Evolutionary conservation across 495 filamentous ascomycete species (phyloP).

Genomic region (Penicillium herquei): DNA sequence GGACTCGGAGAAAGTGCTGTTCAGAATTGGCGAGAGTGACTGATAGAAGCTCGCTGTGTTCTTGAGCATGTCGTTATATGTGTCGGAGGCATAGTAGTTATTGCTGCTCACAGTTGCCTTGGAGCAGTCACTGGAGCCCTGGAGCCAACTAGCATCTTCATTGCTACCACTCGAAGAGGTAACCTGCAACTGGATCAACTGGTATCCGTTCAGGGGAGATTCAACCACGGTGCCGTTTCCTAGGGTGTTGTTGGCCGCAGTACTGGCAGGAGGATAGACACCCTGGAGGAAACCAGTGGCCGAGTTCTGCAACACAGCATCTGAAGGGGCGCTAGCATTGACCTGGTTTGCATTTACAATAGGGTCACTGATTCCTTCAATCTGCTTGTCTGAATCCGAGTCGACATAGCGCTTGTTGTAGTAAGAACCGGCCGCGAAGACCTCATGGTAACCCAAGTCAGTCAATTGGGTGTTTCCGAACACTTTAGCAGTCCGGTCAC

Average conservation of each 20-base stretch:
- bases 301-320: conserved; percentile 62
- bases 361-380: conserved; percentile 56
- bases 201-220: conserved; percentile 59
- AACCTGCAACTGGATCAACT: conserved; percentile 54
- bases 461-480: conserved; percentile 54
- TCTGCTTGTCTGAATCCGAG: conserved; percentile 46
- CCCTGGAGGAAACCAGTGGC: conserved; percentile 59
- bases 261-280: conserved; percentile 56
- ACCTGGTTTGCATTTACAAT: conserved; percentile 59
- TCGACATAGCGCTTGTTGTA: conserved; percentile 62
- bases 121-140: conserved; percentile 56
- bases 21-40: conserved; percentile 59
- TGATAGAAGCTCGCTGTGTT: conserved; percentile 65
- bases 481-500: conserved; percentile 59
- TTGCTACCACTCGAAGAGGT: conserved; percentile 44
- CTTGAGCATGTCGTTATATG: conserved; percentile 52
- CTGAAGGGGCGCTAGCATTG: conserved; percentile 53
- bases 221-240: conserved; percentile 51
- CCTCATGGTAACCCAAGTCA: conserved; percentile 58
- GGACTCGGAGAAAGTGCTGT: conserved; percentile 51
- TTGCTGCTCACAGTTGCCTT: conserved; percentile 67
- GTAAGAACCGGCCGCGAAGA: conserved; percentile 59
- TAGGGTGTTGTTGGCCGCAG: conserved; percentile 37
- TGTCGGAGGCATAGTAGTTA: conserved; percentile 62
- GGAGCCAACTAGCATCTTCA: conserved; percentile 58